These are phyloP conservation scores for Parafenestella ontariensis DNA, from an alignment of 2,329 filamentous ascomycete genomes.

Conservation along the genomic window DNA sequence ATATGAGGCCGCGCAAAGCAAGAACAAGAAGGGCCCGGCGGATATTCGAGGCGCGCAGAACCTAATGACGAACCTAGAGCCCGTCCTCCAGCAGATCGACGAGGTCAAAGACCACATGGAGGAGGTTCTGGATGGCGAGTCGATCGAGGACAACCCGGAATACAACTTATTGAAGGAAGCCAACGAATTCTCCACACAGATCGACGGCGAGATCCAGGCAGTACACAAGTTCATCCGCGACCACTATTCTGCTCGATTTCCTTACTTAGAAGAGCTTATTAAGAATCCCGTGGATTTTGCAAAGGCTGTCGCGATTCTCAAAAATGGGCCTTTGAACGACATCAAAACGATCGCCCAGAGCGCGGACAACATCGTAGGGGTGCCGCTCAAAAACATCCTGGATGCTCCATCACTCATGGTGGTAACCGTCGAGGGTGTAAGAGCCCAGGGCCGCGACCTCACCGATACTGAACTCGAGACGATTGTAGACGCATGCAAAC, in stretches of 20 bases:
- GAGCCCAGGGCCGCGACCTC: slow-evolving; percentile 81
- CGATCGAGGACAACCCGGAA: slow-evolving; percentile 89
- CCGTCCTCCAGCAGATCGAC: slow-evolving; percentile 72
- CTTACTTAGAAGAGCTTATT: slow-evolving; percentile 88
- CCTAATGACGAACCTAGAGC: slow-evolving; percentile 81
- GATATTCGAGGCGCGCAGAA: slow-evolving; percentile 81
- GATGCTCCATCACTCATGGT: slow-evolving; percentile 94
- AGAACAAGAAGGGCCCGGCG: slow-evolving; percentile 69
- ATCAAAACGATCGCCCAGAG: slow-evolving; percentile 82
- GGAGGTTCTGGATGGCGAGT: slow-evolving; percentile 71
- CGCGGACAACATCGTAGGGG: slow-evolving; percentile 77
- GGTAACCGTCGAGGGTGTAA: slow-evolving; percentile 92
- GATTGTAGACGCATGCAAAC: slow-evolving; percentile 81
- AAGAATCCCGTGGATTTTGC: slow-evolving; percentile 94
- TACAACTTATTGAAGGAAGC: slow-evolving; percentile 88
- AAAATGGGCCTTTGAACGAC: slow-evolving; percentile 88
- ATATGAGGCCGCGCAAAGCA: slow-evolving; percentile 59
- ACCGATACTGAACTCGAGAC: slow-evolving; percentile 74
- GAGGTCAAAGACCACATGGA: slow-evolving; percentile 70
- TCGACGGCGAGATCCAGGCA: slow-evolving; percentile 89
- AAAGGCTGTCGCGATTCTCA: slow-evolving; percentile 90
- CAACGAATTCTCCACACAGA: slow-evolving; percentile 87
- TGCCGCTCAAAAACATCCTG: slow-evolving; percentile 78
- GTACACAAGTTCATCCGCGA: slow-evolving; percentile 97
- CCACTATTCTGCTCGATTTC: slow-evolving; percentile 92